These are phyloP conservation scores for Penicillium frequentans DNA, from an alignment of 2,329 filamentous ascomycete species.

Conservation along the genomic window DNA sequence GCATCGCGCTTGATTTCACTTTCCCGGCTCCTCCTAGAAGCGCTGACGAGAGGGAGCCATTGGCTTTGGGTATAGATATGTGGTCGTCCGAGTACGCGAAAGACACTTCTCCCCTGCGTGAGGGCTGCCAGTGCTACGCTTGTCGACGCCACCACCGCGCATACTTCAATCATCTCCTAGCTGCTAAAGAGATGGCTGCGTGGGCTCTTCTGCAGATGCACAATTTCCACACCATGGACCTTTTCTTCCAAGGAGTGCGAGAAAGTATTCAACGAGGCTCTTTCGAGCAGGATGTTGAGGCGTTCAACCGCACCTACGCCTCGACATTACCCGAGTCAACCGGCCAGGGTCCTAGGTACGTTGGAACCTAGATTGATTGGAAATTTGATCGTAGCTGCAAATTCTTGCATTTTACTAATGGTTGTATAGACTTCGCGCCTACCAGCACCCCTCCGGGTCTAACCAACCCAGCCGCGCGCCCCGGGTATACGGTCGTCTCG, in stretches of 20 bases:
- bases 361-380: neutral
- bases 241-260: slow-evolving; percentile 74
- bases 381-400: neutral
- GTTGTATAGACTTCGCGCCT: slow-evolving; percentile 64
- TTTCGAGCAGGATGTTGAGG: slow-evolving; percentile 55
- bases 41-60: slow-evolving; percentile 17
- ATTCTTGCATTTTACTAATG: neutral
- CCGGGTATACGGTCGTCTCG: slow-evolving; percentile 63
- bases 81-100: slow-evolving; percentile 64
- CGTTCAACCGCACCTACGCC: slow-evolving; percentile 70
- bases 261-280: slow-evolving; percentile 58
- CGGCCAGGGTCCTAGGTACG: slow-evolving; percentile 71
- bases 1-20: slow-evolving; percentile 76
- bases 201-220: slow-evolving; percentile 93
- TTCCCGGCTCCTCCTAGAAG: slow-evolving; percentile 57
- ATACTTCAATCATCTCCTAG: slow-evolving; percentile 82
- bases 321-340: slow-evolving; percentile 69
- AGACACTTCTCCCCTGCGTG: slow-evolving; percentile 62
- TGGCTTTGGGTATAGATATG: slow-evolving; percentile 73
- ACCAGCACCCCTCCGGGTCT: slow-evolving; percentile 72
- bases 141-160: slow-evolving; percentile 83
- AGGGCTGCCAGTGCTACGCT: slow-evolving; percentile 74
- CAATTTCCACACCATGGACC: slow-evolving; percentile 72
- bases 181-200: slow-evolving; percentile 92
- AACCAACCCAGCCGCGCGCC: slow-evolving; percentile 66